Evolutionary conservation across 2,329 filamentous ascomycete genomes (phyloP), one percentile per base, ranked within the genome.

Genomic region (Cyphellophora europaea): DNA sequence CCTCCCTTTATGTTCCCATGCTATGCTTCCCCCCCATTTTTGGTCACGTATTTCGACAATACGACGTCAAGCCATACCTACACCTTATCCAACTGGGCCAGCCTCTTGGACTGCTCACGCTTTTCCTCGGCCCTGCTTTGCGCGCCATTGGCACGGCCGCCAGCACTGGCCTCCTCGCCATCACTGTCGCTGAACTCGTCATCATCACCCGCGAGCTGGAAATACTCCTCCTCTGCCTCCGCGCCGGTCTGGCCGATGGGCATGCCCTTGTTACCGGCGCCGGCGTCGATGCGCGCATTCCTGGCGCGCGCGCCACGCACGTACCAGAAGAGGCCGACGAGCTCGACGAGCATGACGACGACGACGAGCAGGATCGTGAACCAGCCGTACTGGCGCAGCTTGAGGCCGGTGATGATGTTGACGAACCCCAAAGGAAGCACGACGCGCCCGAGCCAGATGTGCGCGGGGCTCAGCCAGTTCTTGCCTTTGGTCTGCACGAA

Each of bases 361-460:
- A 46, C 21, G 11, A 45, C 43, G 32, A 45, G 32, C 13, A 38
- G 21, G 17, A 49, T 36, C 12, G 40, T 43, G 17, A 47, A 33
- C 41, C 43, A 49, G 32, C 45, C 45, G 34, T 48, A 51, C 6
- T 45, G 45, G 30, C 47, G 45, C 21, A 49, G 33, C 13, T 41
- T 30, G 31, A 51, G 40, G 16, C 48, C 48, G 2, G 36, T 17
- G 18, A 49, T 14, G 19, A 45, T 34, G 30, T 51, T 49, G 31
- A 49, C 17, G 34, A 48, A 49, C 27, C 42, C 54, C 1, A 52
- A n/a, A 2, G 53, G 32, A 11, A 56, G 30, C 5, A 56, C 33
- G 5, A 48, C 31, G 13, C 49, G 43, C 4, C 54, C 54, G 4
- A 54, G 39, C 19, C 51, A 49, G 11, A 49, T 37, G 31, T 56